Base-by-base conservation (phyloP, 169 alveolate species). In the Plasmodium falciparum region DNA sequence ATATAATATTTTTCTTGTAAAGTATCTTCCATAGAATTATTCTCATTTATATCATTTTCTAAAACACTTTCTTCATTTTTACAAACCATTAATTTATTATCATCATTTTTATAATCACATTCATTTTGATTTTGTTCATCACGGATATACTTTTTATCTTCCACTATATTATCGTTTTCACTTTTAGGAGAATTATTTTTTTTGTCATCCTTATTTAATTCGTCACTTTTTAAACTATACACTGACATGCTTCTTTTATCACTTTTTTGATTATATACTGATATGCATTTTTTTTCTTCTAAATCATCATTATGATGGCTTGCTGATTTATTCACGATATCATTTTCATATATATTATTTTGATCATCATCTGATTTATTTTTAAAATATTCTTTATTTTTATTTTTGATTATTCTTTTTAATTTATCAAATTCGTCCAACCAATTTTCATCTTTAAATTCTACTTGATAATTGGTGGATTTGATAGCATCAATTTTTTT, bases 401-500 rank as follows among this genome's bases (percentile, higher is more conserved):
- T 70, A 9, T 67, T 45, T 15, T 73, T 59, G 62, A 83, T 12
- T 4, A 67, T 69, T 69, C 70, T 56, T 56, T 49, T 67, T 20
- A 83, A n/a, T 24, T 83, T 43, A 2, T 45, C n/a, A 75, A 73
- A 88, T 70, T 73, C 73, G 2, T 62, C 22, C 24, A 71, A 8
- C 92, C 88, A 67, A 9, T 39, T 29, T 61, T 88, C 92, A 22
- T 66, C 88, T 45, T 74, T 73, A 54, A 88, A 70, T 6, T 74
- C 54, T 13, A 74, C 88, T 29, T 71, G 91, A 86, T 93, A 93
- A 71, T 76, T 76, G 8, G 94, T 70, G 13, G 88, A 50, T 67
- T 74, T 78, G 12, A 93, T 93, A 4, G 91, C 90, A 3, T 80
- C 93, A 15, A 93, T 80, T 85, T 93, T 93, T 74, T 93, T 88